Conservation (phyloP, 2,329 filamentous ascomycete genomes). For the Zymoseptoria ardabiliae region DNA sequence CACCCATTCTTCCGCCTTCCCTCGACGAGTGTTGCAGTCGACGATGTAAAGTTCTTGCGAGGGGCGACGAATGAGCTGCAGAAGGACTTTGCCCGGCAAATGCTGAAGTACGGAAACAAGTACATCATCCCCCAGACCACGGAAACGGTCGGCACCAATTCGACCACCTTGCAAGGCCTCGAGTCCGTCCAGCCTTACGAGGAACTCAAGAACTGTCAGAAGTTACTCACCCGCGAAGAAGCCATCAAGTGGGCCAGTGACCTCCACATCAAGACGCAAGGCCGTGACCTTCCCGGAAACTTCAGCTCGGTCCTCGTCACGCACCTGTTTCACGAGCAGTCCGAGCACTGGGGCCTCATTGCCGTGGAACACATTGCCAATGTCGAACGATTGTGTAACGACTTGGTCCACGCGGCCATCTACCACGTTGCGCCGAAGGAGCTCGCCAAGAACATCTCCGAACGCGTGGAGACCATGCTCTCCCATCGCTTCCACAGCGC, state of each 20-base stretch:
- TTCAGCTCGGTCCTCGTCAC: slow-evolving; percentile 54
- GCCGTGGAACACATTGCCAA: slow-evolving; percentile 31
- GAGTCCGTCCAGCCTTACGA: slow-evolving; percentile 8
- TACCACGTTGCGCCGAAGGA: slow-evolving; percentile 34
- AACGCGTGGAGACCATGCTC: slow-evolving; percentile 38
- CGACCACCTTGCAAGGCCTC: slow-evolving; percentile 14
- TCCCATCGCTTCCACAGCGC: slow-evolving; percentile 31
- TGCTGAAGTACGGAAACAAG: slow-evolving; percentile 38
- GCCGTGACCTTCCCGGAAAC: slow-evolving; percentile 52
- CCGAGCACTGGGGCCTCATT: slow-evolving; percentile 45
- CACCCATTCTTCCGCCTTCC: slow-evolving; percentile 43
- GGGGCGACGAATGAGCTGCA: slow-evolving; percentile 49
- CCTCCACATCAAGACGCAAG: slow-evolving; percentile 44
- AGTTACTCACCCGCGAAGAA: slow-evolving; percentile 27
- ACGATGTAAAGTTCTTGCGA: slow-evolving; percentile 41
- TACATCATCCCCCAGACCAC: slow-evolving; percentile 27
- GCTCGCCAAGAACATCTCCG: slow-evolving; percentile 33
- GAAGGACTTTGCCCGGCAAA: slow-evolving; percentile 39
- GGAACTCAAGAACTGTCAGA: slow-evolving; percentile 13
- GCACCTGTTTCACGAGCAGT: slow-evolving; percentile 55
- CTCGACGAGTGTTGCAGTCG: slow-evolving; percentile 13
- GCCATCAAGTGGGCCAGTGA: slow-evolving; percentile 53
- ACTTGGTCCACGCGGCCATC: slow-evolving; percentile 32
- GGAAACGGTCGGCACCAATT: slow-evolving; percentile 10
- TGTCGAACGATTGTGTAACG: slow-evolving; percentile 28